Conservation (phyloP, 2,329 filamentous ascomycete genomes). For the Diplodia scrobiculata region DNA sequence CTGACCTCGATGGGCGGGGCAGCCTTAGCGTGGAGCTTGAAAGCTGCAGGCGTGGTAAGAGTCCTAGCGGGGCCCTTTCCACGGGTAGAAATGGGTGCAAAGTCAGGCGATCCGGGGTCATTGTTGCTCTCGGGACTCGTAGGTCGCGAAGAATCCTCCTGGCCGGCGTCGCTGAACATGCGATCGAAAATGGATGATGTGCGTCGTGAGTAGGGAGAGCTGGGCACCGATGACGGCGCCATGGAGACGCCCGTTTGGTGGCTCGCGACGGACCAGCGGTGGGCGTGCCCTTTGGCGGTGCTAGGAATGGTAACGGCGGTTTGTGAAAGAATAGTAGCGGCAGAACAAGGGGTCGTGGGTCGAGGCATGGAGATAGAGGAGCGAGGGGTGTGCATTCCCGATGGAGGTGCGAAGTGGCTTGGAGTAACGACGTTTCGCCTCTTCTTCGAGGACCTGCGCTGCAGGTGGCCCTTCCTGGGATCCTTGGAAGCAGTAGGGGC, state of each 20-base stretch:
- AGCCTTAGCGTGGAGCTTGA: slow-evolving; percentile 37
- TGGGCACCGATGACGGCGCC: slow-evolving; percentile 71
- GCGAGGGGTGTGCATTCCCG: slow-evolving; percentile 43
- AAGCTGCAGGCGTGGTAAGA: slow-evolving; percentile 21
- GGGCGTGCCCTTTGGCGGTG: slow-evolving; percentile 41
- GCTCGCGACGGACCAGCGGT: slow-evolving; percentile 67
- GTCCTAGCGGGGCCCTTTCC: slow-evolving; percentile 20
- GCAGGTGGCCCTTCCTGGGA: slow-evolving; percentile 47
- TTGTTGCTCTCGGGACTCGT: slow-evolving; percentile 77
- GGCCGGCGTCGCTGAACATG: slow-evolving; percentile 58
- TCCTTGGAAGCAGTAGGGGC: slow-evolving; percentile 37
- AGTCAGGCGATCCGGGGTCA: slow-evolving; percentile 59
- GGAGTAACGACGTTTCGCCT: slow-evolving; percentile 67
- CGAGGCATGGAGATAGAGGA: slow-evolving; percentile 44
- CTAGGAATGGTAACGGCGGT: slow-evolving; percentile 60
- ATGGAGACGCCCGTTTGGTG: slow-evolving; percentile 63
- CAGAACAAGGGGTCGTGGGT: slow-evolving; percentile 50
- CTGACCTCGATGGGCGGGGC: slow-evolving; percentile 34
- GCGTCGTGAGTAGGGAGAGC: slow-evolving; percentile 71
- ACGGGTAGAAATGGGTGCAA: slow-evolving; percentile 38
- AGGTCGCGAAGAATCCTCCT: slow-evolving; percentile 72
- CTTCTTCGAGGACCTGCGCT: slow-evolving; percentile 68
- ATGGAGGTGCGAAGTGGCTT: slow-evolving; percentile 51
- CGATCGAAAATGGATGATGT: slow-evolving; percentile 78
- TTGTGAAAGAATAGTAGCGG: slow-evolving; percentile 65